phyloP scores from a whole-genome alignment of 2,329 filamentous ascomycete genomes.

The Stenocarpella maydis region DNA sequence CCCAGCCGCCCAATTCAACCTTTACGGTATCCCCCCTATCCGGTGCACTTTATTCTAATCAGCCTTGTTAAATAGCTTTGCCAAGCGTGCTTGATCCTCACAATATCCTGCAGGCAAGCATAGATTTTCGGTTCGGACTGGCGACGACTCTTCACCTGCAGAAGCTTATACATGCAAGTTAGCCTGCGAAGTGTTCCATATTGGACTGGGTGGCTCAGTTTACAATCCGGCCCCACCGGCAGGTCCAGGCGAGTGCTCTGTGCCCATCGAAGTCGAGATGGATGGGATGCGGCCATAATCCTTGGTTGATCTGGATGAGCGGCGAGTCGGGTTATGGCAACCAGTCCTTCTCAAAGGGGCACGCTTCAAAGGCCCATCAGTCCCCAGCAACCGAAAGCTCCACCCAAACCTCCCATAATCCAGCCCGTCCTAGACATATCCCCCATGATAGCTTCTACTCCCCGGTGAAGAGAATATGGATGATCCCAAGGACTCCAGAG shows the following conservation, averaged over 20 bases:
- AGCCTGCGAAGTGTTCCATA: conserved; percentile 10
- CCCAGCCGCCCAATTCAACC: background rate
- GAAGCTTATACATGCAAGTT: conserved; percentile 9
- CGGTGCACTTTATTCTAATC: background rate
- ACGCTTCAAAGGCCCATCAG: background rate
- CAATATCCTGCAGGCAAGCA: background rate
- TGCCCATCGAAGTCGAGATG: conserved; percentile 8
- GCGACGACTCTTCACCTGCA: background rate
- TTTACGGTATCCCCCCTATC: background rate
- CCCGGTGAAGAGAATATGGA: conserved; percentile 12
- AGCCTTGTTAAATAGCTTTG: background rate
- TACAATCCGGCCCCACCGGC: conserved; percentile 9
- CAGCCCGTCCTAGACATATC: background rate
- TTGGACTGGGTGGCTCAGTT: conserved; percentile 9
- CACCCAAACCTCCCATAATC: background rate
- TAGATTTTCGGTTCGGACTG: background rate
- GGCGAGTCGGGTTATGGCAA: background rate
- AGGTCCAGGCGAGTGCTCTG: background rate
- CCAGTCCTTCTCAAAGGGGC: background rate
- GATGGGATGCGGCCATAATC: background rate
- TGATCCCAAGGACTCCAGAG: conserved; percentile 4
- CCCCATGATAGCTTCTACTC: background rate
- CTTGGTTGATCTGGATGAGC: conserved; percentile 20
- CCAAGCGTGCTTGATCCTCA: background rate
- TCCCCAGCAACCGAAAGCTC: background rate